Percentiles rank a stretch among this genome's conserved stretches.
phyloP scores from a whole-genome alignment of 164 flowering plant genomes.

The Paratinospora sagittata region DNA sequence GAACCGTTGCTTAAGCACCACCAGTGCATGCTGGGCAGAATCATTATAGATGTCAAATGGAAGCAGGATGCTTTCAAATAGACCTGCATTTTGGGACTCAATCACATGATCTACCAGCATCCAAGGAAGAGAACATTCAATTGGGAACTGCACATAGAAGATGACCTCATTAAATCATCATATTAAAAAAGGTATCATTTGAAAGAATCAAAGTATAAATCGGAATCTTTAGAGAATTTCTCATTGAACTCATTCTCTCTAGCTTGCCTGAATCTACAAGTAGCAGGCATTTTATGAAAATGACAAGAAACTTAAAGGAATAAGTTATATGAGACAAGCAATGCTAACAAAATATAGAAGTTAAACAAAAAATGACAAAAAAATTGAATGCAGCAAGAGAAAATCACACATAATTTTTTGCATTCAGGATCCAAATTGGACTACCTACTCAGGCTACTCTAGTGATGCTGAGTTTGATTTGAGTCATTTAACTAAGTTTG shows the following conservation, averaged over 20 bases:
- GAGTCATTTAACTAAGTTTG: constrained; percentile 1
- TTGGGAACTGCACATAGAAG: constrained; percentile 64
- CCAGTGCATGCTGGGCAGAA: constrained; percentile 90
- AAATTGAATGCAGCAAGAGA: too few relatives aligned
- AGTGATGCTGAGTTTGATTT: neutral
- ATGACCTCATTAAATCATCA: constrained; percentile 5
- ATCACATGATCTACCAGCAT: constrained; percentile 86
- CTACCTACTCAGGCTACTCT: neutral
- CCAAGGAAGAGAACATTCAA: constrained; percentile 99
- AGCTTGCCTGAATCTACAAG: neutral
- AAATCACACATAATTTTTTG: neutral
- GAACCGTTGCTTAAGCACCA: constrained; percentile 80
- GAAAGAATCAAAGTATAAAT: neutral
- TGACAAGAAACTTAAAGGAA: neutral
- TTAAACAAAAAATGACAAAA: too few relatives aligned
- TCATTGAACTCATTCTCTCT: neutral
- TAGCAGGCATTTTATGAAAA: neutral
- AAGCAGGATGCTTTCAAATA: constrained; percentile 77
- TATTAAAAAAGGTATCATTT: neutral
- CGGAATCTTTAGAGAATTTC: neutral
- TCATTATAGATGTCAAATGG: constrained; percentile 97
- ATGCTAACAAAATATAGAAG: neutral
- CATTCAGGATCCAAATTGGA: neutral
- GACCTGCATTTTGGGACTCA: constrained; percentile 72
- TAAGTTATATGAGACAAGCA: too few relatives aligned